Base-by-base conservation (phyloP, 495 filamentous ascomycete species). In the Neurospora discreta region DNA sequence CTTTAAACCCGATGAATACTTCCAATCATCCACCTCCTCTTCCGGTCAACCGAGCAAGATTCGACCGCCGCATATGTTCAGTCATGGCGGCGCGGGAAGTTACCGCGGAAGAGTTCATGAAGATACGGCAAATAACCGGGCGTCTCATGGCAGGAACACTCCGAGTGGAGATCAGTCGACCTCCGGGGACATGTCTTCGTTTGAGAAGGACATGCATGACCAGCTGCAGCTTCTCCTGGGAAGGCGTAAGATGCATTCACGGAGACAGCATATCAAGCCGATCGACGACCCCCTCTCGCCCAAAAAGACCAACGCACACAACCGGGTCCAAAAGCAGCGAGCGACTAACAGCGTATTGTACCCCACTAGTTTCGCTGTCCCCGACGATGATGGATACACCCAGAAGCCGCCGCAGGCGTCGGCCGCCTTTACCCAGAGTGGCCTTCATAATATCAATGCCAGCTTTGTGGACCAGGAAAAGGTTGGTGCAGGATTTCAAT, bases 391-490 rank as follows among this genome's bases (percentile, higher is more conserved):
- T 60, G 79, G 77, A 13, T 68, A 76, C 23, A 78, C 60, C 10
- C 38, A 80, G 16, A 71, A 73, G 5, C 73, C 71, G 5, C 73
- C 71, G 8, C 68, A 73, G 23, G 74, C 73, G 16, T 0, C 52
- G 39, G 78, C 81, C 26, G 77, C 83, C 18, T 84, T 87, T 69
- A 77, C 82, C 68, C 88, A 86, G 69, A 86, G 84, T 68, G 93
- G 90, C 77, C 84, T 89, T 40, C 91, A 93, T 75, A 89, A 90
- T 73, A 90, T 97, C 79, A 92, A 92, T 75, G 93, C 90, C 39
- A 89, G 86, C 67, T 86, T 86, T 73, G 81, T 81, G 46, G 75
- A 80, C 15, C 80, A 80, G 36, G 81, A 84, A 18, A 77, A 78
- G 40, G 76, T 74, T 33, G 73, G 71, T 40, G 30, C 72, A 26